Evolutionary conservation across 192 early-diverging fungal genomes (phyloP).

Genomic region (Dimargaris verticillata): DNA sequence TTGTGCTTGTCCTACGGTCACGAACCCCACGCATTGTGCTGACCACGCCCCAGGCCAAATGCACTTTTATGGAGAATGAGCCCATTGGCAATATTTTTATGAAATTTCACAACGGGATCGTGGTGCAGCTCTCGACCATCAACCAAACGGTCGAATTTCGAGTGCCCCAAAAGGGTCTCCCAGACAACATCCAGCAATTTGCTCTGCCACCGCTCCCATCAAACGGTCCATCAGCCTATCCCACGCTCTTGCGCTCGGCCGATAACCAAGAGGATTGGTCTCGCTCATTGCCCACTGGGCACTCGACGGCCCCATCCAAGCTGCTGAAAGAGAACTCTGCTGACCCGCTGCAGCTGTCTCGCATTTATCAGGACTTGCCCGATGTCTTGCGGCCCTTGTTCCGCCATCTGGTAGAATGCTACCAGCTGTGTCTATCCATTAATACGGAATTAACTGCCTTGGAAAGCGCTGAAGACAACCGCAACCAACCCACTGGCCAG

Average conservation of each 20-base stretch:
- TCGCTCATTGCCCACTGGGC: constrained; percentile 7
- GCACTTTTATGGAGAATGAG: constrained; percentile 45
- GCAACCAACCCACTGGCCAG: not conserved
- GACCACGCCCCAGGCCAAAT: constrained; percentile 53
- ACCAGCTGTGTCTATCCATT: constrained; percentile 14
- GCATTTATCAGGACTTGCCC: constrained; percentile 17
- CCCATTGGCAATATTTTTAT: constrained; percentile 44
- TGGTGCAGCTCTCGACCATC: constrained; percentile 23
- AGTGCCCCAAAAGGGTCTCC: constrained; percentile 27
- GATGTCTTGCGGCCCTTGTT: constrained; percentile 20
- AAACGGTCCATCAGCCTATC: not conserved
- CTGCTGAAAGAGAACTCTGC: not conserved
- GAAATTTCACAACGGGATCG: constrained; percentile 44
- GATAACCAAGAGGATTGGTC: constrained; percentile 3
- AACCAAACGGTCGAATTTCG: constrained; percentile 21
- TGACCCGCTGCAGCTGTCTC: constrained; percentile 4
- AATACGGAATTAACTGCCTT: constrained; percentile 16
- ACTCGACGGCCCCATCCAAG: not conserved
- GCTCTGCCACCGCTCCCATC: constrained; percentile 8
- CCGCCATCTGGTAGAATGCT: constrained; percentile 15
- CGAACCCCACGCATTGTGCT: constrained; percentile 52
- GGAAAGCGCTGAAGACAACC: constrained; percentile 8
- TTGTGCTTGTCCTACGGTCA: constrained; percentile 34
- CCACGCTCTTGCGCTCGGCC: not conserved
- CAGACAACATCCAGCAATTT: constrained; percentile 27